phyloP scores from a whole-genome alignment of 768 basidiomycete genomes.

The Mycena capillaripes region DNA sequence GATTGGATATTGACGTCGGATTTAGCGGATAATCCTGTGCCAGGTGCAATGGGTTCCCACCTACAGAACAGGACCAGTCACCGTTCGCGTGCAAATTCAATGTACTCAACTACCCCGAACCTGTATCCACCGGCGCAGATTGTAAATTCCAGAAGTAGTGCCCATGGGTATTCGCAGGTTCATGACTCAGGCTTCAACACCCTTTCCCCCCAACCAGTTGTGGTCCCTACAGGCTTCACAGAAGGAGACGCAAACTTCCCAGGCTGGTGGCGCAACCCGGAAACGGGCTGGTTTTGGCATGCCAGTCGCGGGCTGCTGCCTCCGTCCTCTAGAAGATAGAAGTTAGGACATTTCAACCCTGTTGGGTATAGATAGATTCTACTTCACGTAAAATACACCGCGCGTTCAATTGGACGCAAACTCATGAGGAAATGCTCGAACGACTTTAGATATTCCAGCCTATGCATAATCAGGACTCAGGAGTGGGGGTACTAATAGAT shows the following conservation, averaged over 20 bases:
- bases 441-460: too few relatives aligned
- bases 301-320: conserved; percentile 22
- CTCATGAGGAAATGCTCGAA: too few relatives aligned
- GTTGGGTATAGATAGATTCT: too few relatives aligned
- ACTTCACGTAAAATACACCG: too few relatives aligned
- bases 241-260: conserved; percentile 15
- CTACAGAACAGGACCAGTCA: background rate
- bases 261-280: conserved; percentile 32
- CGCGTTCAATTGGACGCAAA: too few relatives aligned
- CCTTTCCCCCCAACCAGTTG: conserved; percentile 26
- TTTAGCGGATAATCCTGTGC: background rate
- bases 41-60: background rate
- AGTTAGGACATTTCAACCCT: too few relatives aligned
- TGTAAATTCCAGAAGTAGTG: too few relatives aligned
- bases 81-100: background rate
- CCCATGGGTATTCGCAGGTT: too few relatives aligned
- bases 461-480: too few relatives aligned
- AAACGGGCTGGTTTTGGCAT: conserved; percentile 34
- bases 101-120: background rate
- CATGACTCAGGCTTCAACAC: conserved; percentile 3
- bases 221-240: conserved; percentile 32
- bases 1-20: background rate
- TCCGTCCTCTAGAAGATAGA: conserved; percentile 1
- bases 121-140: background rate
- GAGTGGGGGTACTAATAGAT: too few relatives aligned